phyloP scores from a whole-genome alignment of 805 yeast species.

The Komagataella kurtzmanii region DNA sequence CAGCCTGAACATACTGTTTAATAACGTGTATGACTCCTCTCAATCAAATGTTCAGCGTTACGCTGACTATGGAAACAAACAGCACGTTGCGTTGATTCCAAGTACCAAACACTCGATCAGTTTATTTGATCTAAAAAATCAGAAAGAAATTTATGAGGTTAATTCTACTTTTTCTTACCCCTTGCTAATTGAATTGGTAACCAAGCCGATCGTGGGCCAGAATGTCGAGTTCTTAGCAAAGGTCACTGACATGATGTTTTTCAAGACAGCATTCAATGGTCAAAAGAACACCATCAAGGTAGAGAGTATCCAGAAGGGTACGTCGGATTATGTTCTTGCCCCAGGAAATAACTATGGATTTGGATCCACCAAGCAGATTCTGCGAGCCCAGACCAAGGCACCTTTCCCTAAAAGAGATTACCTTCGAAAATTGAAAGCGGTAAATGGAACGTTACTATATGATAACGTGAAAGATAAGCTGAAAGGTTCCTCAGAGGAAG shows the following conservation, averaged over 20 bases:
- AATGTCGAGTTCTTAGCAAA: constrained; percentile 17
- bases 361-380: constrained; percentile 22
- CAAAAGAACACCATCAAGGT: constrained; percentile 10
- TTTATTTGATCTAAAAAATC: constrained; percentile 9
- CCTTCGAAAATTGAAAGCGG: constrained; percentile 18
- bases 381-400: constrained; percentile 12
- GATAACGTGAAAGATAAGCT: constrained; percentile 7
- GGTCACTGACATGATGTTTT: constrained; percentile 11
- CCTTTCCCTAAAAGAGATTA: constrained; percentile 12
- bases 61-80: constrained; percentile 24
- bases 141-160: constrained; percentile 5
- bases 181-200: constrained; percentile 11
- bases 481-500: background rate
- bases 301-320: constrained; percentile 26
- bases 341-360: constrained; percentile 32
- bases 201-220: constrained; percentile 8
- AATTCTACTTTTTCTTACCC: constrained; percentile 17
- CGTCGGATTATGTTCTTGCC: constrained; percentile 26
- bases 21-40: constrained; percentile 15
- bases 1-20: constrained; percentile 15
- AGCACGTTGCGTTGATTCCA: constrained; percentile 15
- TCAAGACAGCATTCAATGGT: constrained; percentile 10
- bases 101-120: constrained; percentile 13
- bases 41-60: constrained; percentile 26
- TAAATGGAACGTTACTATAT: constrained; percentile 15